Conservation (phyloP, 148 eudicot genomes). For the Rhododendron vialii region DNA sequence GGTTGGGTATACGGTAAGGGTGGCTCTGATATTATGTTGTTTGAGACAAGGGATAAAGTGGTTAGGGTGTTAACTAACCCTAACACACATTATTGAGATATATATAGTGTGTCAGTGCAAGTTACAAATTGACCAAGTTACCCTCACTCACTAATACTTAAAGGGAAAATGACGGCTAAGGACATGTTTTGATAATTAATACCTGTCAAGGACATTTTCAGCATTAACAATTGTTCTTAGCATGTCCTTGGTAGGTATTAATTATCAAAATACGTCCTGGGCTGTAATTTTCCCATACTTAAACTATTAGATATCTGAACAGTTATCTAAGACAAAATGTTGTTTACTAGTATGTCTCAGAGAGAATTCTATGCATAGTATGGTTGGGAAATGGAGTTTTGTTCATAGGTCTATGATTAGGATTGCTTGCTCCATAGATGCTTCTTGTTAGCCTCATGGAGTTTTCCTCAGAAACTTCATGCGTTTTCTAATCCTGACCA, state of each 20-base stretch:
- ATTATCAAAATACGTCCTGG: too few relatives aligned
- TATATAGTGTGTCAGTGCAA: neutral
- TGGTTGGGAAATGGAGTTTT: neutral
- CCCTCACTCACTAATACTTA: neutral
- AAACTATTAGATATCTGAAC: too few relatives aligned
- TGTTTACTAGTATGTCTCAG: neutral
- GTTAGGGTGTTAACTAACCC: neutral
- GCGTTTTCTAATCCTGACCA: neutral
- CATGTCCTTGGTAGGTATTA: too few relatives aligned
- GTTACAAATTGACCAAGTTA: neutral
- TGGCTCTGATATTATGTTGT: neutral
- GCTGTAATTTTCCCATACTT: too few relatives aligned
- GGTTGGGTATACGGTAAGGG: neutral
- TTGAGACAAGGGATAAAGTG: neutral
- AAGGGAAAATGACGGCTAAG: too few relatives aligned
- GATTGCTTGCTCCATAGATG: conserved; percentile 1
- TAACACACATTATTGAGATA: neutral
- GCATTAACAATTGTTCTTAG: too few relatives aligned
- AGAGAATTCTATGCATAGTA: neutral
- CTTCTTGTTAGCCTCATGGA: neutral
- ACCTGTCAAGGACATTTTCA: too few relatives aligned
- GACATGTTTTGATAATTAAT: too few relatives aligned
- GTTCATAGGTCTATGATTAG: neutral
- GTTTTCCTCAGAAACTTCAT: neutral
- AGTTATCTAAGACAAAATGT: neutral